Evolutionary conservation across 139 green algal genomes (phyloP).

Genomic region (Ostreobium quekettii): DNA sequence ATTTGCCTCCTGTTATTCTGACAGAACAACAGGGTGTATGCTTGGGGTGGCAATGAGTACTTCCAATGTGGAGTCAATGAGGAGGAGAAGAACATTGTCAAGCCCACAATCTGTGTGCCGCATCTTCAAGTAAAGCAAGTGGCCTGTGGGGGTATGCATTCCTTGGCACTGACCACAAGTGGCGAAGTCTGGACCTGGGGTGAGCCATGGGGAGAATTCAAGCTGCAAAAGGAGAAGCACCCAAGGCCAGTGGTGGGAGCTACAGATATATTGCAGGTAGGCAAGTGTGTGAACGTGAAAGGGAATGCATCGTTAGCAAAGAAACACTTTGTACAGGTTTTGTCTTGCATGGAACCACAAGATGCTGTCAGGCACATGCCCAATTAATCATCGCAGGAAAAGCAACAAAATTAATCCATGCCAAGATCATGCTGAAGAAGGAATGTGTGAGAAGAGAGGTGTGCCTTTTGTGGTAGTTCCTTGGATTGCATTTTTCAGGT

Average conservation of each 20-base stretch:
- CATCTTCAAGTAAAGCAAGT: constrained; percentile 46
- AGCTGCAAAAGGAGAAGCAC: constrained; percentile 38
- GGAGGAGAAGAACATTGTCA: constrained; percentile 44
- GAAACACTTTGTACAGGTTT: no score
- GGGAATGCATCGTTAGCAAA: no score
- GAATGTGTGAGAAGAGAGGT: no score
- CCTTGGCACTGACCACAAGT: constrained; percentile 65
- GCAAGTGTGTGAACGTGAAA: no score
- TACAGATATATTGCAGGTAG: not conserved
- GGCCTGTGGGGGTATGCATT: constrained; percentile 85
- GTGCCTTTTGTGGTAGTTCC: no score
- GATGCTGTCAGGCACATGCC: no score
- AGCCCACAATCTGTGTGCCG: constrained; percentile 41
- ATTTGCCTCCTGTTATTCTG: no score
- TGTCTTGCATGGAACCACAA: no score
- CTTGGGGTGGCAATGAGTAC: constrained; percentile 90
- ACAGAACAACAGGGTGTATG: constrained; percentile 31
- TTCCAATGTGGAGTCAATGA: constrained; percentile 45
- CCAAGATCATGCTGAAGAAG: no score
- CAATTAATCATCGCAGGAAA: no score
- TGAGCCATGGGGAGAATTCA: constrained; percentile 78
- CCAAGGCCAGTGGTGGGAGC: constrained; percentile 16
- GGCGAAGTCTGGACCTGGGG: constrained; percentile 68
- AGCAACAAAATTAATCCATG: no score
- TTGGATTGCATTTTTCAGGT: no score